phyloP scores from a whole-genome alignment of 1,284 basidiomycete species.

The Puccinia coronata region DNA sequence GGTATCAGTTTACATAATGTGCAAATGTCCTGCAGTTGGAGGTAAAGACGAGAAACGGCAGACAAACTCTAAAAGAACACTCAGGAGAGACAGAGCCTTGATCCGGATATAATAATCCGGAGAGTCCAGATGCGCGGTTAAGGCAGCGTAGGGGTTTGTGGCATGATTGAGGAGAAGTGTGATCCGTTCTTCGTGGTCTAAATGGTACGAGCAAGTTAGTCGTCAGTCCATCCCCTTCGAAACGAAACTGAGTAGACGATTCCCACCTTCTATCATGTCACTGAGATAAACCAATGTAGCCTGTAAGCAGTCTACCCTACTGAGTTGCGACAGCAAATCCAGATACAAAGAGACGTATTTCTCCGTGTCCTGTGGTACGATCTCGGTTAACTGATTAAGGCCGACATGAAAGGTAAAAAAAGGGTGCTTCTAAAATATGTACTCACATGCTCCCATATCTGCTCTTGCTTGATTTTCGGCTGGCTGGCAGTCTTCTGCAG shows the following conservation, averaged over 20 bases:
- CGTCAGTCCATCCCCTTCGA: background rate
- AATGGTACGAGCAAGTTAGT: background rate
- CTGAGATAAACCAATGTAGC: constrained; percentile 86
- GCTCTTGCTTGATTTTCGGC: constrained; percentile 25
- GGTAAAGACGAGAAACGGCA: background rate
- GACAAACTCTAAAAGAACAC: constrained; percentile 72
- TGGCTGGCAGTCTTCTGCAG: constrained; percentile 74
- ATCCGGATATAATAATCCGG: constrained; percentile 91
- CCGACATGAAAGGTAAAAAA: too few relatives aligned
- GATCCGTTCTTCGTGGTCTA: constrained; percentile 56
- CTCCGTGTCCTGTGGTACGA: constrained; percentile 64
- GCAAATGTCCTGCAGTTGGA: constrained; percentile 35
- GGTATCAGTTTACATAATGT: constrained; percentile 36
- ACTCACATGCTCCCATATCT: constrained; percentile 39
- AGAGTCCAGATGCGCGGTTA: constrained; percentile 71
- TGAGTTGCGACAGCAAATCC: constrained; percentile 85
- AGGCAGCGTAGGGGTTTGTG: constrained; percentile 62
- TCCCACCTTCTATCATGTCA: constrained; percentile 74
- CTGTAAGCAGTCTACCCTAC: constrained; percentile 89
- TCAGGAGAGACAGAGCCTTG: constrained; percentile 83
- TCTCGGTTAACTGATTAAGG: background rate
- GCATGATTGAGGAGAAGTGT: constrained; percentile 63
- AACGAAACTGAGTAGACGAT: background rate
- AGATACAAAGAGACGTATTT: constrained; percentile 87
- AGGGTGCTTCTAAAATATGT: too few relatives aligned